Base-by-base conservation (phyloP, 2,329 filamentous ascomycete species). In the Scytalidium sp. region DNA sequence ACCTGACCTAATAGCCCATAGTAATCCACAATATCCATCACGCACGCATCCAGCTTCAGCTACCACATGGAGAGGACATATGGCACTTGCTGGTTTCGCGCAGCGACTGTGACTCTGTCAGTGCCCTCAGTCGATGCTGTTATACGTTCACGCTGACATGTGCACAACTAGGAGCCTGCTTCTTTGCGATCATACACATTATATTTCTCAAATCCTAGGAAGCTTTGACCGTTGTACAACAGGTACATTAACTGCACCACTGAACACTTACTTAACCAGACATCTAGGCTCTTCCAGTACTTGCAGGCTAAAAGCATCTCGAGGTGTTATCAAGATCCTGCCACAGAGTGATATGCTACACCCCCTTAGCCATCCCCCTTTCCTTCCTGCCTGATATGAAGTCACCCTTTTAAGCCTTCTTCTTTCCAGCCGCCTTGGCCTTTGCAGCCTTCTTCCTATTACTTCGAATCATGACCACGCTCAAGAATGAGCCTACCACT, bases 381-480 rank as follows among this genome's bases (percentile, higher is more conserved):
- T 29, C 43, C 39, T 22, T 19, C 43, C 21, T 29, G 36, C 40
- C 22, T 11, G 19, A 22, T 25, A 40, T 19, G n/a, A 41, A 20
- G 27, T 6, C 27, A 3, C 11, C n/a, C 29, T 11, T 43, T 75
- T 78, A 90, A 53, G 85, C 83, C 85, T 95, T 94, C 84, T 96
- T 96, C 79, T 90, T 90, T 39, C 77, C 76, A 19, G 87, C 86
- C 50, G 88, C 87, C 73, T 91, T 92, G 56, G 88, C 87, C 81
- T 97, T 99, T 60, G 90, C 85, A 3, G 90, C 90, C 83, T 94
- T 97, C 84, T 97, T 97, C 70, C 88, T 81, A 79, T 97, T 97
- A 80, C 93, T 97, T 70, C 90, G 84, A 75, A 99, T 97, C 94
- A 99, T 99, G 66, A 99, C 93, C 67, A 96, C 85, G 64, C 88